These are phyloP conservation scores for Cyclanthera cordifolia DNA, from an alignment of 306 rosid genomes.

Conservation along the genomic window DNA sequence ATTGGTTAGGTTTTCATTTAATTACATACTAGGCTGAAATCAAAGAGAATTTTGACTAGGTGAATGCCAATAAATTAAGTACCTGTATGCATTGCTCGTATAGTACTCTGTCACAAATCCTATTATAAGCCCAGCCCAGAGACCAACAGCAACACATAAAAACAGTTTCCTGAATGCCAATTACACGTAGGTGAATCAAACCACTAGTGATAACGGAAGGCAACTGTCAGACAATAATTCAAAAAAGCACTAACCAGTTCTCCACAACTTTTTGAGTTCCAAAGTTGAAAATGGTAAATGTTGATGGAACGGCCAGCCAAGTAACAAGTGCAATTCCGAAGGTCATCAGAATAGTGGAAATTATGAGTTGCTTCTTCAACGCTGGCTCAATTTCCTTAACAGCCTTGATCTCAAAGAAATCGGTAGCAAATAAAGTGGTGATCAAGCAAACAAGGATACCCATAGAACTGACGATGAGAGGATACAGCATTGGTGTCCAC, in stretches of 20 bases:
- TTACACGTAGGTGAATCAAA: background rate
- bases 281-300: constrained; percentile 75
- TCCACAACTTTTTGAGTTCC: constrained; percentile 71
- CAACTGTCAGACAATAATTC: background rate
- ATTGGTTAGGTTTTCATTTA: background rate
- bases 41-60: background rate
- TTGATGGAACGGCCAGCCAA: constrained; percentile 71
- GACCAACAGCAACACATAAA: constrained; percentile 81
- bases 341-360: constrained; percentile 79
- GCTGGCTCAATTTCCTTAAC: constrained; percentile 94
- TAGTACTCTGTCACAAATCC: constrained; percentile 89
- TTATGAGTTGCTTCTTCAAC: constrained; percentile 70
- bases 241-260: constrained; percentile 44
- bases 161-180: constrained; percentile 70
- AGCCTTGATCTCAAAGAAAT: constrained; percentile 84
- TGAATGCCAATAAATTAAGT: constrained; percentile 9
- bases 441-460: constrained; percentile 79
- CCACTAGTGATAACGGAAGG: background rate
- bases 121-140: constrained; percentile 92
- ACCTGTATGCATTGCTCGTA: constrained; percentile 96
- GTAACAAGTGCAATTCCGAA: constrained; percentile 59
- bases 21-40: background rate
- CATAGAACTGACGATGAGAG: constrained; percentile 72
- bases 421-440: constrained; percentile 89
- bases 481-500: constrained; percentile 71